These are phyloP conservation scores for Suhomyces pyralidae DNA, from an alignment of 805 yeast genomes.

Conservation along the genomic window DNA sequence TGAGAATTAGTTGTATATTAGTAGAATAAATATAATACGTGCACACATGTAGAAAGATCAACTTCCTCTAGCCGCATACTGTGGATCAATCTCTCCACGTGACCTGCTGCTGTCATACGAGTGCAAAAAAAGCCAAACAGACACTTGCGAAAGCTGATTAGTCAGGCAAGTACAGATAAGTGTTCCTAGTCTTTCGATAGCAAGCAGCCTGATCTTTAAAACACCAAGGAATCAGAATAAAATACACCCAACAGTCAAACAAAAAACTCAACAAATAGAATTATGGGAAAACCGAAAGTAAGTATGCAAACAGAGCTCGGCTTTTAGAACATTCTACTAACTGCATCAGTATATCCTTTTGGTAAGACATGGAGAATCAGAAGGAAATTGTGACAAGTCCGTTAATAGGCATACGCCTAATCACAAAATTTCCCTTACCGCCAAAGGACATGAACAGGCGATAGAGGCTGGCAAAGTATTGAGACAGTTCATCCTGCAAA, in stretches of 20 bases:
- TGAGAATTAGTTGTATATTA: conserved; percentile 1
- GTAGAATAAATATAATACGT: not conserved
- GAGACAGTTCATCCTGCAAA: conserved; percentile 33
- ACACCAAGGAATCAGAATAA: not conserved
- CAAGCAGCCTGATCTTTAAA: too few relatives aligned
- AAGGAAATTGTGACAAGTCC: conserved; percentile 81
- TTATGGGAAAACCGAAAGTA: conserved; percentile 35
- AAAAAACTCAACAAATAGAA: not conserved
- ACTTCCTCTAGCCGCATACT: not conserved
- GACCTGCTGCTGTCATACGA: not conserved
- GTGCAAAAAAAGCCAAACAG: conserved; percentile 1
- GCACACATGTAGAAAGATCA: not conserved
- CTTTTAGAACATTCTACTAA: not conserved
- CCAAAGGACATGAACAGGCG: conserved; percentile 66
- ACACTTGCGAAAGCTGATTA: not conserved
- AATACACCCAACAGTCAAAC: not conserved
- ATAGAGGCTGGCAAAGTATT: conserved; percentile 55
- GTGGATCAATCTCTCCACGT: not conserved
- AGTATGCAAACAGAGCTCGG: conserved; percentile 8
- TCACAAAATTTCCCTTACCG: conserved; percentile 74
- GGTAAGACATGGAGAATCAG: conserved; percentile 90
- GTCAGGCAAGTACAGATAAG: not conserved
- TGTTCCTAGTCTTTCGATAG: not conserved
- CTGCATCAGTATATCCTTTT: conserved; percentile 58
- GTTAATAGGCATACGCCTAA: conserved; percentile 78